These are phyloP conservation scores for Geosmithia putterillii DNA, from an alignment of 2,329 filamentous ascomycete genomes.

Conservation along the genomic window DNA sequence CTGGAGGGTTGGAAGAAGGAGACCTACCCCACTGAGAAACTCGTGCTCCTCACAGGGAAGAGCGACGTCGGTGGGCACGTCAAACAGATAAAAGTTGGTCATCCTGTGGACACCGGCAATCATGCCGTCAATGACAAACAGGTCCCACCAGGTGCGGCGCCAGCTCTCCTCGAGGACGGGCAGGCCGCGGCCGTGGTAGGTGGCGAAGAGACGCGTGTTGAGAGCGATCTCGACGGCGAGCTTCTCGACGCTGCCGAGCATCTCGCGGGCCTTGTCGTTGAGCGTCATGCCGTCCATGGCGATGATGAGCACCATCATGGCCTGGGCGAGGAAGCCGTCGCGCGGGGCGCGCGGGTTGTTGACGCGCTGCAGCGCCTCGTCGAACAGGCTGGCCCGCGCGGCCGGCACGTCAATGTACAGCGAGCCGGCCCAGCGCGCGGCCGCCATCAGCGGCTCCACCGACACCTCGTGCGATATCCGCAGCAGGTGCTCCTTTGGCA, in stretches of 20 bases:
- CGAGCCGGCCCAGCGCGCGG: slow-evolving; percentile 44
- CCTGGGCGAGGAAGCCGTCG: slow-evolving; percentile 60
- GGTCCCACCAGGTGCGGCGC: slow-evolving; percentile 83
- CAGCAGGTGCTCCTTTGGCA: slow-evolving; percentile 38
- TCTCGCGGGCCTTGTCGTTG: slow-evolving; percentile 52
- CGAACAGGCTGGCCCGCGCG: slow-evolving; percentile 35
- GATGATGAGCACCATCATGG: slow-evolving; percentile 64
- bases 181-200: slow-evolving; percentile 48
- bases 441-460: slow-evolving; percentile 36
- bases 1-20: neutral
- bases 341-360: slow-evolving; percentile 32
- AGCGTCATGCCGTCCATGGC: slow-evolving; percentile 67
- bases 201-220: slow-evolving; percentile 56
- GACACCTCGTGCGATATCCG: slow-evolving; percentile 33
- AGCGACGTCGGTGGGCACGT: slow-evolving; percentile 53
- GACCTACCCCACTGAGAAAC: slow-evolving; percentile 45
- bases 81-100: slow-evolving; percentile 58
- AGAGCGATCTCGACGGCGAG: slow-evolving; percentile 67
- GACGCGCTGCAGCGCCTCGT: slow-evolving; percentile 42
- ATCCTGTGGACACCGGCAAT: slow-evolving; percentile 67
- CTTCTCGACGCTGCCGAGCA: slow-evolving; percentile 56
- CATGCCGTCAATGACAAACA: slow-evolving; percentile 73
- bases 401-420: slow-evolving; percentile 38
- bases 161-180: slow-evolving; percentile 68
- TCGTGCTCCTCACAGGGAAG: slow-evolving; percentile 78